phyloP scores from a whole-genome alignment of 306 rosid species.

The Ormosia emarginata region DNA sequence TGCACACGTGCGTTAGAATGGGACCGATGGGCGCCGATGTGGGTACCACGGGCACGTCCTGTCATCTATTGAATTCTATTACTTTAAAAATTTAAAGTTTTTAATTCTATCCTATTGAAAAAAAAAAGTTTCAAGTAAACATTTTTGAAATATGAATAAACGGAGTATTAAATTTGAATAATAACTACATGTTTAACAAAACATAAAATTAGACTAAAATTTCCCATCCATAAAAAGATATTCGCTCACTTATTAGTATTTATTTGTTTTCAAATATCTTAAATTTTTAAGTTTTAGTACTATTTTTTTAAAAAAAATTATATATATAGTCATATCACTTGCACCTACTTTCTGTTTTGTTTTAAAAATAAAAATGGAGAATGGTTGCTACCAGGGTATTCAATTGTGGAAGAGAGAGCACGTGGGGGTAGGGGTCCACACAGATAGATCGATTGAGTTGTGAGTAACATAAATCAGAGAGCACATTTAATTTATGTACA shows the following conservation, averaged over 20 bases:
- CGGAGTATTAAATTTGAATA: background rate
- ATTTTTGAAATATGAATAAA: background rate
- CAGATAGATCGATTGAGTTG: background rate
- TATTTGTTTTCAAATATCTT: no score
- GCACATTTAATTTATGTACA: background rate
- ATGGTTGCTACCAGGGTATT: background rate
- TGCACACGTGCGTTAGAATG: constrained; percentile 45
- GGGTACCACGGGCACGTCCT: constrained; percentile 37
- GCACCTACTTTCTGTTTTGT: background rate
- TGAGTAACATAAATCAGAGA: background rate
- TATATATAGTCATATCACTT: background rate
- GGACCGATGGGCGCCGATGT: background rate
- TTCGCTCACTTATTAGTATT: no score
- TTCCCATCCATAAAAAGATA: background rate
- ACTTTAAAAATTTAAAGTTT: background rate
- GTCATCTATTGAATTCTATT: background rate
- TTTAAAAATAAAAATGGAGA: background rate
- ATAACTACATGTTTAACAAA: background rate
- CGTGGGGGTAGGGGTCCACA: constrained; percentile 17
- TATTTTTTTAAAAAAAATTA: no score
- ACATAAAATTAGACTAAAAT: background rate
- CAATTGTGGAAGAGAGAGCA: constrained; percentile 4
- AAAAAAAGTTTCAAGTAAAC: background rate
- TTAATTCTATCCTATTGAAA: background rate
- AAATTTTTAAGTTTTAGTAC: no score